Base-by-base conservation (phyloP, 768 basidiomycete species). In the Hortiboletus campestris region DNA sequence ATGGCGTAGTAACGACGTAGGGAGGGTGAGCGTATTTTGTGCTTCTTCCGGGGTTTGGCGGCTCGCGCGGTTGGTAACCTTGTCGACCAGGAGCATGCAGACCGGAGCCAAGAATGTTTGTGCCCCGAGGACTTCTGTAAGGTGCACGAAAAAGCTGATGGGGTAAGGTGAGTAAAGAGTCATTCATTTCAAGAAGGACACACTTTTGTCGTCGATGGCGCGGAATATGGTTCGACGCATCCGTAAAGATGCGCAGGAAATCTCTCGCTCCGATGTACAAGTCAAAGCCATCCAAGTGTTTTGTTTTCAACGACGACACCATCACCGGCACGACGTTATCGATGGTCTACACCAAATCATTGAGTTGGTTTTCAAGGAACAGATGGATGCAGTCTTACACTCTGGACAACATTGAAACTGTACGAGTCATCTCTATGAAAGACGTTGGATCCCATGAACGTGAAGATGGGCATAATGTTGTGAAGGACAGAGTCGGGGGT, bases 401-500 rank as follows among this genome's bases (percentile, higher is more conserved):
- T 90, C 69, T 98, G 94, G 2, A 98, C 91, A 10, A 98, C 94
- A 36, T 85, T 84, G 78, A 97, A 96, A 66, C 91, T 95, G 73
- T 96, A 95, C 0, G 89, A 84, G 67, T 99, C 97, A 61, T 99
- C 97, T 45, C 94, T 83, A 66, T 97, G 96, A 76, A 98, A 91
- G 17, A 98, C 87, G 58, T 93, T 95, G n/a, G 95, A 92, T 19
- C 97, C 96, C 93, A 98, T 98, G 75, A 98, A 98, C 0, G 95
- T 98, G 77, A 99, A 98, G 43, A 99, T 86, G 4, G 97, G 96
- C 92, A 99, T 97, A 48, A 98, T 82, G 62, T 96, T 94, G 66
- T 91, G 92, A 13, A 98, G 78, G 31, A 96, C 92, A 12, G 93
- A 90, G 53, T 95, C 92, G 0, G 96, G 94, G 0, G 88, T 86